These are phyloP conservation scores for Pinus tabuliformis DNA, from an alignment of 75 land plant species.

Conservation along the genomic window DNA sequence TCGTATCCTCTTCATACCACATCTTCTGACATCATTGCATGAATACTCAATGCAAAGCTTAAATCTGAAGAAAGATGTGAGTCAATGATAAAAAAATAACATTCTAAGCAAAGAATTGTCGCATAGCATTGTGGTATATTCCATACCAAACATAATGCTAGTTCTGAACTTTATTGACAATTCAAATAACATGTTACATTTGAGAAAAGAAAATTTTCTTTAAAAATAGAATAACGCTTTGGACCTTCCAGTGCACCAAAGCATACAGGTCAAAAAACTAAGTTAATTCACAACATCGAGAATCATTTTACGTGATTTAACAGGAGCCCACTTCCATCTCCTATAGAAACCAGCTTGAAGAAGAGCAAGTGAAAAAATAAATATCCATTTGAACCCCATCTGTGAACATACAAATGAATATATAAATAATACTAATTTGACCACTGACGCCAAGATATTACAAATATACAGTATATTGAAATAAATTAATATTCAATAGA, in stretches of 20 bases:
- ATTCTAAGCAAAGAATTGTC: no score
- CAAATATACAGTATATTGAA: no score
- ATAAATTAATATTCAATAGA: background rate
- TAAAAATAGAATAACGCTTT: background rate
- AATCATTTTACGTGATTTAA: constrained; percentile 78
- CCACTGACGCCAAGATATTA: no score
- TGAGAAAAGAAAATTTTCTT: background rate
- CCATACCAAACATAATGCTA: no score
- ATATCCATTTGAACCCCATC: constrained; percentile 96
- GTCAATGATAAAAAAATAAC: no score
- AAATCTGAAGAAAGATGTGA: no score
- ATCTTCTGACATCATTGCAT: no score
- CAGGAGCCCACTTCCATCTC: constrained; percentile 82
- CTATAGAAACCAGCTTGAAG: constrained; percentile 86
- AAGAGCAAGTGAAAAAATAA: constrained; percentile 72
- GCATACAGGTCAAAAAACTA: background rate
- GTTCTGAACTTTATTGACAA: background rate
- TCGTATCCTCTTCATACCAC: no score
- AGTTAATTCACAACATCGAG: constrained; percentile 84
- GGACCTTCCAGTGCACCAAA: background rate
- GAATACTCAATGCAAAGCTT: no score
- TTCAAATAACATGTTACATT: no score
- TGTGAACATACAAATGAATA: constrained; percentile 20
- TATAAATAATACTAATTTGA: constrained; percentile 27
- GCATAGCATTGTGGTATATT: no score